These are phyloP conservation scores for Colletotrichum camelliae DNA, from an alignment of 2,329 filamentous ascomycete species.

Conservation along the genomic window DNA sequence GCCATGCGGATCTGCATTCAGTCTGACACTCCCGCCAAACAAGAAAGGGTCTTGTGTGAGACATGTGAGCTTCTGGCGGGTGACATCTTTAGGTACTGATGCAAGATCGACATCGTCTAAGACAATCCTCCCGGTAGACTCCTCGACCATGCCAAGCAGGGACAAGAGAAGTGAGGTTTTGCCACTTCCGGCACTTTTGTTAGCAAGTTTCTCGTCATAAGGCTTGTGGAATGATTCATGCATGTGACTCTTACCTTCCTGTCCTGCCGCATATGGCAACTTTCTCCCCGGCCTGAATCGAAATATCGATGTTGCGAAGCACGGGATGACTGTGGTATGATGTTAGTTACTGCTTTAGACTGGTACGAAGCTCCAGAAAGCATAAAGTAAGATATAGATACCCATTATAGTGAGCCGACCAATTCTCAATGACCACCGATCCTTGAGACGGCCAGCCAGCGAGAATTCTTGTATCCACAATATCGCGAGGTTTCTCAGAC, in stretches of 20 bases:
- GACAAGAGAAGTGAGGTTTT: slow-evolving; percentile 40
- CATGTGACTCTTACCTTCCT: neutral
- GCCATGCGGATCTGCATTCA: slow-evolving; percentile 52
- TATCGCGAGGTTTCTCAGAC: slow-evolving; percentile 34
- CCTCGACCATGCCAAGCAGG: slow-evolving; percentile 52
- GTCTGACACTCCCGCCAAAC: slow-evolving; percentile 50
- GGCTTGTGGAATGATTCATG: neutral
- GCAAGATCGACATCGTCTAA: slow-evolving; percentile 48
- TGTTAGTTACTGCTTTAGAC: neutral
- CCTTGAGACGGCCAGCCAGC: slow-evolving; percentile 32
- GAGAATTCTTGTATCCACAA: slow-evolving; percentile 34
- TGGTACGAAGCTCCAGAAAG: slow-evolving; percentile 28
- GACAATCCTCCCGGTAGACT: slow-evolving; percentile 42
- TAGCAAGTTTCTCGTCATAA: neutral
- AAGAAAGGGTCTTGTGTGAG: slow-evolving; percentile 59
- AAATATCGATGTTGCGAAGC: slow-evolving; percentile 24
- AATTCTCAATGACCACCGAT: slow-evolving; percentile 34
- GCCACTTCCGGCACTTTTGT: slow-evolving; percentile 54
- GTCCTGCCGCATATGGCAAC: slow-evolving; percentile 50
- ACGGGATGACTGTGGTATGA: slow-evolving; percentile 10
- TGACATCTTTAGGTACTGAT: slow-evolving; percentile 24
- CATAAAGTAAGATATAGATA: neutral
- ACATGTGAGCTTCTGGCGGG: slow-evolving; percentile 39
- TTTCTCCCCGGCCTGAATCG: slow-evolving; percentile 43
- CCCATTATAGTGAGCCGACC: slow-evolving; percentile 9